These are phyloP conservation scores for Cicer yamashitae DNA, from an alignment of 306 rosid species.

Conservation along the genomic window DNA sequence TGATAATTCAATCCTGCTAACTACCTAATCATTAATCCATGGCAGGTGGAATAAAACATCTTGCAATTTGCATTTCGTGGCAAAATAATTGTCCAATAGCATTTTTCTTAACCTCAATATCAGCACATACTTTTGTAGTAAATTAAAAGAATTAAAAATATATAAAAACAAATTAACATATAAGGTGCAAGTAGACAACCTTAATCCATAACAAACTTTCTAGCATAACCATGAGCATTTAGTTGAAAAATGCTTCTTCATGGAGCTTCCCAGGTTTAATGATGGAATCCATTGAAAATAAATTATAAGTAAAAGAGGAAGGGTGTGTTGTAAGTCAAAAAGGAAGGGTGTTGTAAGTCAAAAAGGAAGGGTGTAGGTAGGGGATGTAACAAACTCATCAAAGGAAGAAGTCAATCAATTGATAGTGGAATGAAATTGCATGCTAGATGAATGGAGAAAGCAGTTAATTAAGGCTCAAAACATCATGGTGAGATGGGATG, in stretches of 20 bases:
- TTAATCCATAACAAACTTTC: conserved; percentile 12
- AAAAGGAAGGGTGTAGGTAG: background rate
- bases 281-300: background rate
- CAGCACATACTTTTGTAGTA: background rate
- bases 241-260: background rate
- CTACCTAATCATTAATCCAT: conserved; percentile 14
- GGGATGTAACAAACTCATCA: background rate
- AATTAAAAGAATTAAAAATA: background rate
- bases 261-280: background rate
- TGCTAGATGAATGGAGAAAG: background rate
- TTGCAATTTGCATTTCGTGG: conserved; percentile 29
- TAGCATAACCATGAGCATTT: conserved; percentile 2
- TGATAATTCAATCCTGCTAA: conserved; percentile 21
- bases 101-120: conserved; percentile 29
- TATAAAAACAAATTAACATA: conserved; percentile 16
- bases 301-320: too few species aligned
- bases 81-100: conserved; percentile 19
- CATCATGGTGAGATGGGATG: background rate
- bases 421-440: conserved; percentile 1
- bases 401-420: background rate
- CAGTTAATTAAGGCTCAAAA: background rate
- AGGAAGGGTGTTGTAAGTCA: background rate
- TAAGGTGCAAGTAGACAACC: conserved; percentile 8
- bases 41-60: conserved; percentile 15
- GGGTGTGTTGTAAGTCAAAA: background rate